Evolutionary conservation across 2,329 filamentous ascomycete species (phyloP), one percentile per base, ranked within the genome.

Genomic region (Phialophora macrospora): DNA sequence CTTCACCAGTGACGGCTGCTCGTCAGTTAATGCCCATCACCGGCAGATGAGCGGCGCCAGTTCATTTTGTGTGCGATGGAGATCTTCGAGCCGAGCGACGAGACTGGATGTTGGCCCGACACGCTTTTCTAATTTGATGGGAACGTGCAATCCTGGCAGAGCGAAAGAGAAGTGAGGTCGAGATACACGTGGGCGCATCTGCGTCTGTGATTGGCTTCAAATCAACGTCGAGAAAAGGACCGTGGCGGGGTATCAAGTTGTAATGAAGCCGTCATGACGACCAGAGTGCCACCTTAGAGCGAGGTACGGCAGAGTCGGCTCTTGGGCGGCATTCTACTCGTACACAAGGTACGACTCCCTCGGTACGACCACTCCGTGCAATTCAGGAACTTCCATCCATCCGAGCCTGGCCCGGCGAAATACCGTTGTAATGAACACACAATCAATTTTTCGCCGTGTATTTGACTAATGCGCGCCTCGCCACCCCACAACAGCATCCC

Each of bases 161-260:
- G 48, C 48, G 48, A 51, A 51, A 51, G 48, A 24, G 24, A 51
- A 51, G 24, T 51, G 48, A 24, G 20, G 48, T 51, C 20, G 48
- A 26, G 1, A 20, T 28, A 17, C 48, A 51, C 48, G 48, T 51
- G 48, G 17, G 48, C 14, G 11, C 22, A 12, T 51, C 48, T 22
- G 48, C 8, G 24, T 12, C 9, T 51, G 12, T 51, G 48, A 51
- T 51, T 51, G 48, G 48, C 9, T 24, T 51, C 20, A 8, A 51
- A 51, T 51, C 20, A 51, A 51, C 48, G 48, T 51, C 48, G 20
- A 11, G 24, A 26, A 51, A 28, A 22, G 24, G 24, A 20, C 48
- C 20, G 22, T 51, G 6, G 9, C 8, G 1, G 11, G 48, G 48
- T 51, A 51, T 26, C 48, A 51, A 17, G 9, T 51, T 51, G 48